Percentiles rank a stretch among this genome's conserved stretches.
These are phyloP conservation scores for Ganoderma resinaceum DNA, from an alignment of 1,284 basidiomycete genomes.

Conservation along the genomic window DNA sequence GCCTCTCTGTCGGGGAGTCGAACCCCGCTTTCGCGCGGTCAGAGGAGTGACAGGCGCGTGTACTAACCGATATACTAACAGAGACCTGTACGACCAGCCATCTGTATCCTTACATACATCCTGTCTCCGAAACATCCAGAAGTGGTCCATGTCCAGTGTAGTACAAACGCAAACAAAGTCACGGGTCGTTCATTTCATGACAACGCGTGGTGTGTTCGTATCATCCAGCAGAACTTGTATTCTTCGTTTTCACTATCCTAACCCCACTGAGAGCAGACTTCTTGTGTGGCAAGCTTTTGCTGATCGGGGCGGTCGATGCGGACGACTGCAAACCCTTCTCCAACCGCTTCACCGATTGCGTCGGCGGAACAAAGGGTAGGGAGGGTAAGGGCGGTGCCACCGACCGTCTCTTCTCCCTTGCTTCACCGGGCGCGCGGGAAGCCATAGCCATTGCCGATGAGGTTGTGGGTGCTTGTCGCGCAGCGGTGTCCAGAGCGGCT, in stretches of 20 bases:
- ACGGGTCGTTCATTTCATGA: background rate
- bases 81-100: background rate
- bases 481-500: slow-evolving; percentile 7
- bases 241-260: slow-evolving; percentile 26
- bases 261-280: slow-evolving; percentile 25
- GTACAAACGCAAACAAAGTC: too few relatives aligned
- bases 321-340: background rate
- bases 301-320: background rate
- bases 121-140: too few relatives aligned
- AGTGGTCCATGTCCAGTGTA: too few relatives aligned
- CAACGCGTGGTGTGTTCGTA: background rate
- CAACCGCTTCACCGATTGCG: slow-evolving; percentile 5
- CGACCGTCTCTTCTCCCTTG: slow-evolving; percentile 14
- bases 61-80: slow-evolving; percentile 35
- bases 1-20: slow-evolving; percentile 48
- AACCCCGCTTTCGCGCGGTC: slow-evolving; percentile 48
- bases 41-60: slow-evolving; percentile 27
- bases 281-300: slow-evolving; percentile 12
- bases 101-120: too few relatives aligned
- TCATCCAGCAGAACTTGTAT: slow-evolving; percentile 6
- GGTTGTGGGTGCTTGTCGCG: slow-evolving; percentile 20
- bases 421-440: slow-evolving; percentile 6
- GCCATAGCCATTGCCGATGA: background rate
- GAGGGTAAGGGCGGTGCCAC: slow-evolving; percentile 19
- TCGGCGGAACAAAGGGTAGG: slow-evolving; percentile 23